A percentile compares a stretch with the other conserved stretches of the same genome.
phyloP scores from a whole-genome alignment of 2,329 filamentous ascomycete genomes.

The Sarocladium oryzae region DNA sequence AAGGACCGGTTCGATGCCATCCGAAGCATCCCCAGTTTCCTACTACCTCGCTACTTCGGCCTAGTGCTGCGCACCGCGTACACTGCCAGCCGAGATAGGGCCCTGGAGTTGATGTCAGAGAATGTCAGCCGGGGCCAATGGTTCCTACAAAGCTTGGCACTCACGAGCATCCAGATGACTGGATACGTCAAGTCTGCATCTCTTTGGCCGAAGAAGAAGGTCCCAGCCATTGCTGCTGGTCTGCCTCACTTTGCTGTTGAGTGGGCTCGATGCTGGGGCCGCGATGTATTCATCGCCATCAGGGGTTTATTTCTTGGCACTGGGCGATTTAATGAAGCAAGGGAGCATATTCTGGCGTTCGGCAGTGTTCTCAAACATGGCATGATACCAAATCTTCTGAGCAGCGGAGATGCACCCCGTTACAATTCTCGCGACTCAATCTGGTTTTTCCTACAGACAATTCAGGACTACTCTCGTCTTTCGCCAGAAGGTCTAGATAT shows the following conservation, averaged over 20 bases:
- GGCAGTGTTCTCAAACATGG: slow-evolving; percentile 95
- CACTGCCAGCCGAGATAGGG: slow-evolving; percentile 71
- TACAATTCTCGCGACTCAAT: slow-evolving; percentile 96
- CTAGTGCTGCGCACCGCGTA: slow-evolving; percentile 84
- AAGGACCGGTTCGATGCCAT: slow-evolving; percentile 80
- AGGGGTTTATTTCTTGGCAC: slow-evolving; percentile 89
- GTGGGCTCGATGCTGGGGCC: slow-evolving; percentile 96
- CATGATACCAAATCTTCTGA: slow-evolving; percentile 93
- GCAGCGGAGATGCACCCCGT: slow-evolving; percentile 75
- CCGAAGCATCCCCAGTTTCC: slow-evolving; percentile 76
- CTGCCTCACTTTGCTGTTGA: slow-evolving; percentile 89
- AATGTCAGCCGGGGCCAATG: slow-evolving; percentile 76
- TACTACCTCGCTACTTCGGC: slow-evolving; percentile 89
- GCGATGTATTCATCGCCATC: slow-evolving; percentile 93
- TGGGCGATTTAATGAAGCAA: slow-evolving; percentile 80
- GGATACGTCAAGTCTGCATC: slow-evolving; percentile 87
- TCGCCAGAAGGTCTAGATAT: slow-evolving; percentile 70
- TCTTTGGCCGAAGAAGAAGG: slow-evolving; percentile 75
- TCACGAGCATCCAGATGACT: slow-evolving; percentile 89
- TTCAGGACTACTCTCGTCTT: slow-evolving; percentile 84
- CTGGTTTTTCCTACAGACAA: slow-evolving; percentile 96
- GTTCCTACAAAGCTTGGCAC: slow-evolving; percentile 80
- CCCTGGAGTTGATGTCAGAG: slow-evolving; percentile 70
- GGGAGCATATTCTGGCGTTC: slow-evolving; percentile 90
- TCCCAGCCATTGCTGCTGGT: slow-evolving; percentile 84